phyloP scores from a whole-genome alignment of 2,329 filamentous ascomycete species.

The Colletotrichum truncatum region DNA sequence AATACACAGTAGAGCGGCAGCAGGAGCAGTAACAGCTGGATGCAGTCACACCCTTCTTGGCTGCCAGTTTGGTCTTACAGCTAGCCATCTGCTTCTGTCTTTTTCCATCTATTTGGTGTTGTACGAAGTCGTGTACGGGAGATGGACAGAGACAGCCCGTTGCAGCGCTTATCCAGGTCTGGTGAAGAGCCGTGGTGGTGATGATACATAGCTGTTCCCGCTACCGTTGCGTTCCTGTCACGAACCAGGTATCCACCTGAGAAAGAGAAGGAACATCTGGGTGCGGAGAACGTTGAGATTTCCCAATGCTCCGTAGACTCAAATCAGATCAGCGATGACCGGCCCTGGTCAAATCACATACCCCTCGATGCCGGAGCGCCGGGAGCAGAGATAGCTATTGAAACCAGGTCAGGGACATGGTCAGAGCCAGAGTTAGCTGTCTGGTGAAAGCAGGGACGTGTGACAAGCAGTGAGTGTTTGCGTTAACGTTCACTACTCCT shows the following conservation, averaged over 20 bases:
- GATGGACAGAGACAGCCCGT: background rate
- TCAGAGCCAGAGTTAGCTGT: background rate
- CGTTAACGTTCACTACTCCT: no score
- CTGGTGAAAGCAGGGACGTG: background rate
- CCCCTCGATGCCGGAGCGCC: conserved; percentile 6
- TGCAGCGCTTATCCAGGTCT: background rate
- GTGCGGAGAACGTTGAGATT: conserved; percentile 27
- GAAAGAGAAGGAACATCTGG: background rate
- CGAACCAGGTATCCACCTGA: no score
- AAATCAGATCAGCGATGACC: conserved; percentile 17
- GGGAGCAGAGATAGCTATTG: conserved; percentile 16
- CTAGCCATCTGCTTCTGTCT: background rate
- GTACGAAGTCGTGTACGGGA: background rate
- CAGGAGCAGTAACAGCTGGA: background rate
- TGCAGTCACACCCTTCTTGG: conserved; percentile 14
- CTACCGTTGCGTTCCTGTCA: conserved; percentile 15
- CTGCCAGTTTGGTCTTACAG: background rate
- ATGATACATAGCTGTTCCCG: conserved; percentile 6
- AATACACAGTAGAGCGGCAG: background rate
- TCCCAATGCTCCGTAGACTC: conserved; percentile 21
- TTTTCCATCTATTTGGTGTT: background rate
- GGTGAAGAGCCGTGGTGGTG: background rate
- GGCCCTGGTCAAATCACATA: conserved; percentile 1
- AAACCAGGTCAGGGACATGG: conserved; percentile 18
- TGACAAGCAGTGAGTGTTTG: background rate